A percentile compares a stretch with the other conserved stretches of the same genome.
These are phyloP conservation scores for Rhizopus microsporus DNA, from an alignment of 371 early-diverging fungal genomes.

Conservation along the genomic window DNA sequence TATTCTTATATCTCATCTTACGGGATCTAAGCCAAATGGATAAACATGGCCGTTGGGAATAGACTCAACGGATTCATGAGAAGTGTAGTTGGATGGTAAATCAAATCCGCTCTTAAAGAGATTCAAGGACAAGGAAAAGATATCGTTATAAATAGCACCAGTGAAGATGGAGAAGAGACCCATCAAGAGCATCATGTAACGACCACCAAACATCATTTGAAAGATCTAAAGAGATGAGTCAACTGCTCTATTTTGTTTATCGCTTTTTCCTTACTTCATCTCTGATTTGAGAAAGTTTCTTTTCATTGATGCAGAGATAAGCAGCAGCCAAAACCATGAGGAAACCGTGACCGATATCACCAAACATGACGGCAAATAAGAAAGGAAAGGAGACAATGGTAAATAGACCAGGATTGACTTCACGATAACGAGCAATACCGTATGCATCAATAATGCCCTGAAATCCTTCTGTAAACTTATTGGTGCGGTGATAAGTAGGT, in stretches of 20 bases:
- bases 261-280: slow-evolving; percentile 60
- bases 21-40: slow-evolving; percentile 82
- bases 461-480: slow-evolving; percentile 96
- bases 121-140: slow-evolving; percentile 86
- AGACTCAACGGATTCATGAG: slow-evolving; percentile 44
- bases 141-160: slow-evolving; percentile 98
- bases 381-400: slow-evolving; percentile 99
- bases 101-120: slow-evolving; percentile 82
- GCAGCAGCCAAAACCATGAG: slow-evolving; percentile 79
- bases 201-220: slow-evolving; percentile 91
- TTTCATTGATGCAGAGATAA: slow-evolving; percentile 84
- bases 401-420: slow-evolving; percentile 99
- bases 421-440: slow-evolving; percentile 98
- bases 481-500: slow-evolving; percentile 96
- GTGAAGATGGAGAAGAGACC: slow-evolving; percentile 97
- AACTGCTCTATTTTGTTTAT: not conserved
- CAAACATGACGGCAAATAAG: slow-evolving; percentile 99
- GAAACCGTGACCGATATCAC: slow-evolving; percentile 98
- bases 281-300: slow-evolving; percentile 67
- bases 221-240: slow-evolving; percentile 56
- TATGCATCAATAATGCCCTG: slow-evolving; percentile 98
- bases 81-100: slow-evolving; percentile 54
- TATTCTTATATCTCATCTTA: slow-evolving; percentile 24
- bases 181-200: slow-evolving; percentile 98
- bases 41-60: slow-evolving; percentile 56